Percentiles rank a stretch among this genome's conserved stretches.
These are phyloP conservation scores for Sugiyamaella smithiae DNA, from an alignment of 805 yeast genomes.

Conservation along the genomic window DNA sequence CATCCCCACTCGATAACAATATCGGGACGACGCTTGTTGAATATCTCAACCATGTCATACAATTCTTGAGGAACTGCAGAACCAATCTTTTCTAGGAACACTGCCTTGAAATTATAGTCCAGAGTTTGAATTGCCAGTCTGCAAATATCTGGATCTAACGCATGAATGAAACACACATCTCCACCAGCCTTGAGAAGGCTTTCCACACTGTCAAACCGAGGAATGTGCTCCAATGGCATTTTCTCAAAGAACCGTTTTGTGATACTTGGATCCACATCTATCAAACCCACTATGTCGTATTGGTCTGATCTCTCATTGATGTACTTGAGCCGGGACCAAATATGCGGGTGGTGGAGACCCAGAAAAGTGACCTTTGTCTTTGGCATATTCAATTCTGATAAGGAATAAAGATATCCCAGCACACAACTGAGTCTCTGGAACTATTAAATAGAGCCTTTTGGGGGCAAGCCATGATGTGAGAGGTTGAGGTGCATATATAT, in stretches of 20 bases:
- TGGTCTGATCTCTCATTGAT: constrained; percentile 9
- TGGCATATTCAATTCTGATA: too few species aligned
- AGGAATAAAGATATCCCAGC: too few species aligned
- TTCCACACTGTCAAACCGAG: not conserved
- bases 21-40: constrained; percentile 8
- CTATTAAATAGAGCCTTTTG: too few species aligned
- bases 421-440: too few species aligned
- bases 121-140: constrained; percentile 6
- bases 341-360: constrained; percentile 17
- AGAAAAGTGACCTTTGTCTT: not conserved
- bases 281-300: constrained; percentile 7
- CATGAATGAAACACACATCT: constrained; percentile 15
- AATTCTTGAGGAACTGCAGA: constrained; percentile 11
- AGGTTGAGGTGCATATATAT: too few species aligned
- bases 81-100: constrained; percentile 14
- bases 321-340: constrained; percentile 12
- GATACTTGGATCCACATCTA: constrained; percentile 5
- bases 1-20: constrained; percentile 15
- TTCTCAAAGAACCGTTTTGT: constrained; percentile 3
- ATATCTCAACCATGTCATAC: constrained; percentile 6
- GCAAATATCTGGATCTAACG: constrained; percentile 14
- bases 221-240: not conserved
- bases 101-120: constrained; percentile 12
- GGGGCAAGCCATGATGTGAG: too few species aligned
- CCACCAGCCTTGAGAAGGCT: constrained; percentile 11